These are phyloP conservation scores for Exophiala sideris DNA, from an alignment of 2,329 filamentous ascomycete species.

Conservation along the genomic window DNA sequence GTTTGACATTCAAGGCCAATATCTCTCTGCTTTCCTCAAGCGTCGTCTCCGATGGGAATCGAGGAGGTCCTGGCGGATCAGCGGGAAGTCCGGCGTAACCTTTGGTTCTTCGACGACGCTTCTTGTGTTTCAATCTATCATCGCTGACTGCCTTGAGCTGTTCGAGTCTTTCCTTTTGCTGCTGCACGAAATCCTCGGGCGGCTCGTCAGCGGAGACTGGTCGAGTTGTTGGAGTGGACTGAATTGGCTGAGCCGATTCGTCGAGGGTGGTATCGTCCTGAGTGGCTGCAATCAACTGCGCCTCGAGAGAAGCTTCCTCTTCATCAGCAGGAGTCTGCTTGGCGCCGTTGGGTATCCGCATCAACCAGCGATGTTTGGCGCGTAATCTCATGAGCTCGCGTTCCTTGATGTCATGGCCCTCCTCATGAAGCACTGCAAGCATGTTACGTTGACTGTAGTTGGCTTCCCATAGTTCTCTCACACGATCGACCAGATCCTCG, in stretches of 20 bases:
- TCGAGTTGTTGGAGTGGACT: constrained; percentile 2
- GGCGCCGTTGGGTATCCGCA: constrained; percentile 61
- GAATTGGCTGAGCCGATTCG: constrained; percentile 1
- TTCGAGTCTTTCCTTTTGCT: constrained; percentile 53
- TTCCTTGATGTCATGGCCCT: constrained; percentile 70
- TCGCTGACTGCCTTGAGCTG: constrained; percentile 58
- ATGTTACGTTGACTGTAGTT: constrained; percentile 73
- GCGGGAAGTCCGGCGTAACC: constrained; percentile 66
- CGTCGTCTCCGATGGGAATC: constrained; percentile 79
- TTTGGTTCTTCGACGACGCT: constrained; percentile 65
- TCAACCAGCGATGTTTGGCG: constrained; percentile 63
- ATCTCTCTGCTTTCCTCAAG: constrained; percentile 73
- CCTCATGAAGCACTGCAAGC: constrained; percentile 64
- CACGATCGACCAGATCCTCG: constrained; percentile 61
- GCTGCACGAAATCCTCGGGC: constrained; percentile 49
- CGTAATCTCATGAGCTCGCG: constrained; percentile 69
- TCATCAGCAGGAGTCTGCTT: constrained; percentile 34
- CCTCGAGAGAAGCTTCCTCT: constrained; percentile 29
- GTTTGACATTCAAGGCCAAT: constrained; percentile 59
- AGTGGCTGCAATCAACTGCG: constrained; percentile 30
- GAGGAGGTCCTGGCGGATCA: constrained; percentile 64
- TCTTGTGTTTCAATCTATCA: constrained; percentile 61
- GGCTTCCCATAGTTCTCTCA: constrained; percentile 73
- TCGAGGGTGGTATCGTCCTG: constrained; percentile 9
- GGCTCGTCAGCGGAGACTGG: constrained; percentile 27